These are phyloP conservation scores for Trichothecium roseum DNA, from an alignment of 2,329 filamentous ascomycete genomes.

Conservation along the genomic window DNA sequence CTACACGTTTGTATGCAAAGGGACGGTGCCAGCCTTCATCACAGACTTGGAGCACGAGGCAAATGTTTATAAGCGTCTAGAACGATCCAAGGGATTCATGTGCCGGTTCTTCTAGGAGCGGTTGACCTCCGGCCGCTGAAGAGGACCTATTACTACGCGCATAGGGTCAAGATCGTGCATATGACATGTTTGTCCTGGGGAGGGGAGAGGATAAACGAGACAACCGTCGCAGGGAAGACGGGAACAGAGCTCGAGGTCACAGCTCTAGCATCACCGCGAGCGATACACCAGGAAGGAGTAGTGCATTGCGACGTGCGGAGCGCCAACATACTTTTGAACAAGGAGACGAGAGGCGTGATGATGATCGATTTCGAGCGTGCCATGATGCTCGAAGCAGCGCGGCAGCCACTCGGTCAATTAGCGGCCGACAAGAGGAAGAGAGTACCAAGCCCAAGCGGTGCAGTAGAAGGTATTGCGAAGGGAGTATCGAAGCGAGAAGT, in stretches of 20 bases:
- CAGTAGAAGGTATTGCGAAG: too few species aligned
- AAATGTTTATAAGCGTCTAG: slow-evolving; percentile 22
- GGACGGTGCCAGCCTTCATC: slow-evolving; percentile 20
- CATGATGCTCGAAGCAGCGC: too few species aligned
- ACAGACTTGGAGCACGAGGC: slow-evolving; percentile 23
- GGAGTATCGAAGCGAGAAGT: too few species aligned
- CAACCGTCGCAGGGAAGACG: too few species aligned
- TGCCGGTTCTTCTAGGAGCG: slow-evolving; percentile 26
- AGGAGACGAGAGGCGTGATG: slow-evolving; percentile 13
- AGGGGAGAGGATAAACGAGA: slow-evolving; percentile 7
- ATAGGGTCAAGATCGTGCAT: slow-evolving; percentile 19
- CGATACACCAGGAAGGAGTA: slow-evolving; percentile 15
- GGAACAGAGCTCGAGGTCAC: background rate
- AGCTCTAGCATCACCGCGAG: background rate
- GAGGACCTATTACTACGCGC: slow-evolving; percentile 21
- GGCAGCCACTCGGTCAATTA: too few species aligned
- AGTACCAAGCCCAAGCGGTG: too few species aligned
- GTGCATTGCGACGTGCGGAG: slow-evolving; percentile 13
- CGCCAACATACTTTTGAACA: slow-evolving; percentile 17
- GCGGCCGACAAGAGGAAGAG: too few species aligned
- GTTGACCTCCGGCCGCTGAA: slow-evolving; percentile 22
- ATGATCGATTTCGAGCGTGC: slow-evolving; percentile 4
- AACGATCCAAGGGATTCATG: slow-evolving; percentile 19
- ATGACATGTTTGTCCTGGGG: slow-evolving; percentile 24
- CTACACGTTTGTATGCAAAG: slow-evolving; percentile 33